Evolutionary conservation across 2,329 filamentous ascomycete species (phyloP).

Genomic region (Colletotrichum chlorophyti): DNA sequence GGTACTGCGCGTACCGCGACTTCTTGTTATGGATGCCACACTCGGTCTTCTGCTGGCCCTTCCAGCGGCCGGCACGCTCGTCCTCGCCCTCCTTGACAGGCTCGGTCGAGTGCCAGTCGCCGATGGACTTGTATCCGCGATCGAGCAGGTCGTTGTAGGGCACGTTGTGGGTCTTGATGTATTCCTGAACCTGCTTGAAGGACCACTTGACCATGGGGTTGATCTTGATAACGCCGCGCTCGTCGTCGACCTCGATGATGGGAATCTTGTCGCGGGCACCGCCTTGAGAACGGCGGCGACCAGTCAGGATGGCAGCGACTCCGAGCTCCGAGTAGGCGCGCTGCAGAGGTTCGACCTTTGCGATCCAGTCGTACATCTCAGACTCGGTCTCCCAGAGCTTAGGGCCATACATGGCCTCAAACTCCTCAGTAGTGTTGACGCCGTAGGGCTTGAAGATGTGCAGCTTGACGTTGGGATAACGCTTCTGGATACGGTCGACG

Average conservation of each 20-base stretch:
- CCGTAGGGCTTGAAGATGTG: slow-evolving; percentile 91
- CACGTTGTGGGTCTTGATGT: slow-evolving; percentile 85
- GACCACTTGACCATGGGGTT: slow-evolving; percentile 96
- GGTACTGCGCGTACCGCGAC: slow-evolving; percentile 87
- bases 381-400: slow-evolving; percentile 85
- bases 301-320: slow-evolving; percentile 90
- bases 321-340: slow-evolving; percentile 87
- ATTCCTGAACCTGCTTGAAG: slow-evolving; percentile 87
- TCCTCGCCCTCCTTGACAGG: slow-evolving; percentile 92
- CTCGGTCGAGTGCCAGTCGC: slow-evolving; percentile 96
- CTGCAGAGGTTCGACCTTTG: slow-evolving; percentile 96
- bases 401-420: slow-evolving; percentile 82
- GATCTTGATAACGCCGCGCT: slow-evolving; percentile 92
- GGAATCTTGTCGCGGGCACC: slow-evolving; percentile 89
- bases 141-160: slow-evolving; percentile 94
- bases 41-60: slow-evolving; percentile 94
- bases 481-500: slow-evolving; percentile 74
- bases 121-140: slow-evolving; percentile 95
- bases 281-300: slow-evolving; percentile 89
- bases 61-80: slow-evolving; percentile 95
- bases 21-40: slow-evolving; percentile 99
- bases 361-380: slow-evolving; percentile 94
- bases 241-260: slow-evolving; percentile 89
- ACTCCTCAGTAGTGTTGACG: slow-evolving; percentile 74
- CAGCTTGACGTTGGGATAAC: slow-evolving; percentile 80